Conservation (phyloP, 116 monocot species). For the Cymodocea nodosa region DNA sequence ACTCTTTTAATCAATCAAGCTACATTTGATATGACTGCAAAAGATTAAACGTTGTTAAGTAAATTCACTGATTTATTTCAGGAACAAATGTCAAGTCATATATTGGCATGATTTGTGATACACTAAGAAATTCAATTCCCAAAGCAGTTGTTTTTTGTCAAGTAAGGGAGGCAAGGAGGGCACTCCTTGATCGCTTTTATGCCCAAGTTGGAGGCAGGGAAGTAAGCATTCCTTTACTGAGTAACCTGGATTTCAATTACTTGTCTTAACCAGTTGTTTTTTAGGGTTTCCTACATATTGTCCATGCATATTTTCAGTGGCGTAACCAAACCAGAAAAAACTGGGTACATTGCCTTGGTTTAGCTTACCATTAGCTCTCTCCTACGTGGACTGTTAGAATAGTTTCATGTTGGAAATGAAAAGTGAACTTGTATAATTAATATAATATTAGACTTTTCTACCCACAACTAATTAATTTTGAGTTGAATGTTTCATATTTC, state of each 20-base stretch:
- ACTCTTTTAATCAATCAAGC: not conserved
- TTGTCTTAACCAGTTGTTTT: not conserved
- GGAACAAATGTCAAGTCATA: slow-evolving; percentile 93
- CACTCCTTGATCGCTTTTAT: slow-evolving; percentile 68
- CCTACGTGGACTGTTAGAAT: too few relatives aligned
- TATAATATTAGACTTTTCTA: too few relatives aligned
- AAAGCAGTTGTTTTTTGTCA: slow-evolving; percentile 89
- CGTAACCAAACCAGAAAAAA: not conserved
- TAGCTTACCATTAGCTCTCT: too few relatives aligned
- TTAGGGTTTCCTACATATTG: not conserved
- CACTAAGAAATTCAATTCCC: slow-evolving; percentile 69
- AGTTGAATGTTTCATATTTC: too few relatives aligned
- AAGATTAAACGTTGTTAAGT: too few relatives aligned
- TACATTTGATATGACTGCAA: not conserved
- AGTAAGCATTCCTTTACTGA: slow-evolving; percentile 18
- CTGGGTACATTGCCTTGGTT: too few relatives aligned
- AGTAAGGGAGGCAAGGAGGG: slow-evolving; percentile 78
- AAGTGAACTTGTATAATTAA: too few relatives aligned
- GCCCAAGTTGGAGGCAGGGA: slow-evolving; percentile 78
- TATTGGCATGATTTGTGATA: slow-evolving; percentile 77
- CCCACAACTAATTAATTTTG: too few relatives aligned
- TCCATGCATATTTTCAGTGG: not conserved
- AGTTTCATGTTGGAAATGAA: too few relatives aligned
- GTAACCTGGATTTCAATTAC: too few relatives aligned
- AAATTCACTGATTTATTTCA: slow-evolving; percentile 12